Conservation (phyloP, 768 basidiomycete species). For the Fibroporia radiculosa region DNA sequence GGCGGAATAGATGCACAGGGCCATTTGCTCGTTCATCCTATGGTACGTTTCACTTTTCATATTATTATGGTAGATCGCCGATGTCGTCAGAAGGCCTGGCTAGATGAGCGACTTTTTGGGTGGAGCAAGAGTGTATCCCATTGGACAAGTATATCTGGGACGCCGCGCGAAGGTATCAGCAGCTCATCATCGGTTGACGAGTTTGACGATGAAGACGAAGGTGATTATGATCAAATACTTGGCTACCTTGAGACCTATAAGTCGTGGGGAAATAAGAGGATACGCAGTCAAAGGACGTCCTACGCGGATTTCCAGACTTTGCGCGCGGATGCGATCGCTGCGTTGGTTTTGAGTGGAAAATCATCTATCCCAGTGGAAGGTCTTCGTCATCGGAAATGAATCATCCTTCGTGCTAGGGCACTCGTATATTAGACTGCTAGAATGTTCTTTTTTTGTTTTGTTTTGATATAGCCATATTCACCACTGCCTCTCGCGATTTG, state of each 20-base stretch:
- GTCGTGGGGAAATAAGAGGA: slow-evolving; percentile 17
- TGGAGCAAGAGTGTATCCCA: slow-evolving; percentile 73
- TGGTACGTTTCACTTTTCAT: slow-evolving; percentile 36
- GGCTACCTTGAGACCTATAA: slow-evolving; percentile 52
- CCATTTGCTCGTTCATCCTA: slow-evolving; percentile 78
- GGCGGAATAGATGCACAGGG: slow-evolving; percentile 81
- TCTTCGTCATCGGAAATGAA: no score
- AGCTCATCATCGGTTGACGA: slow-evolving; percentile 64
- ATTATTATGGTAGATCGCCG: not conserved
- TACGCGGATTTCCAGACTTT: slow-evolving; percentile 72
- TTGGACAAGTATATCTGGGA: slow-evolving; percentile 68
- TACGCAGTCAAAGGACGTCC: slow-evolving; percentile 15
- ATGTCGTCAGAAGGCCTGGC: slow-evolving; percentile 51
- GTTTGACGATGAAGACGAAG: slow-evolving; percentile 87
- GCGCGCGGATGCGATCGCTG: slow-evolving; percentile 27
- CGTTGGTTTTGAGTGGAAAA: no score
- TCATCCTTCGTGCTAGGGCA: no score
- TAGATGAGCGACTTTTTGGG: slow-evolving; percentile 90
- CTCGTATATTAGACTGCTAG: no score
- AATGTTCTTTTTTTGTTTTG: no score
- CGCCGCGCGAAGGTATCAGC: slow-evolving; percentile 48
- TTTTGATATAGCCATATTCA: no score
- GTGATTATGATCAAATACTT: slow-evolving; percentile 88
- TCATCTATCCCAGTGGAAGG: no score
- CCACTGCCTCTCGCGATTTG: no score